Evolutionary conservation across 2,329 filamentous ascomycete species (phyloP), one percentile per base, ranked within the genome.

Genomic region (Alternaria angustiovoidea): DNA sequence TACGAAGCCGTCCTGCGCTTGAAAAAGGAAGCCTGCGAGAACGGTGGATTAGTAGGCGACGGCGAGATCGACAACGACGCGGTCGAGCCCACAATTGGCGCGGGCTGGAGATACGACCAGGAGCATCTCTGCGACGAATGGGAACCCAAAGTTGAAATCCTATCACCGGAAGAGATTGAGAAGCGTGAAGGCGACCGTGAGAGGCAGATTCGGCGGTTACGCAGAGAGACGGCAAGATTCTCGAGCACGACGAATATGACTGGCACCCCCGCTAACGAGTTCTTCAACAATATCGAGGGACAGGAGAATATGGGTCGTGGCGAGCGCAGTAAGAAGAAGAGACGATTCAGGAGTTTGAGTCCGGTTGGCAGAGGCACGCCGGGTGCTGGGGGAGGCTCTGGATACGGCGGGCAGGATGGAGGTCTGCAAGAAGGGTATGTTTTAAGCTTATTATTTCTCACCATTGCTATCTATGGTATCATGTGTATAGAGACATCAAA

Each of bases 101-200:
- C 94, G 14, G 95, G 95, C 3, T 98, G 95, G 94, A 87, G 95
- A 64, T 97, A 97, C 75, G 95, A 99, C 67, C 92, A 93, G 3
- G 95, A 98, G 73, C 90, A 93, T 60, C 85, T 98, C 4, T 94
- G 81, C 42, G 77, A 78, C 38, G 82, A 83, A 46, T 85, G 83
- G 83, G 82, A 84, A 63, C 83, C 83, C 1, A 83, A 83, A 64
- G 79, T 85, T 20, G 83, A 85, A 67, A 80, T 82, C 0, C 81
- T 99, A 2, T 94, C 90, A 39, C 96, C 97, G 70, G 95, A 99
- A 71, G 95, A 99, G 75, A 98, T 99, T 54, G 95, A 99, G 80
- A 96, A 96, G 81, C 88, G 95, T 28, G 95, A 99, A 79, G 93
- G 93, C 52, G 95, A 99, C 75, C 87, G 95, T 42, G 95, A 99